Evolutionary conservation across 2,329 filamentous ascomycete species (phyloP).

Genomic region (Coccinonectria pachysandricola): DNA sequence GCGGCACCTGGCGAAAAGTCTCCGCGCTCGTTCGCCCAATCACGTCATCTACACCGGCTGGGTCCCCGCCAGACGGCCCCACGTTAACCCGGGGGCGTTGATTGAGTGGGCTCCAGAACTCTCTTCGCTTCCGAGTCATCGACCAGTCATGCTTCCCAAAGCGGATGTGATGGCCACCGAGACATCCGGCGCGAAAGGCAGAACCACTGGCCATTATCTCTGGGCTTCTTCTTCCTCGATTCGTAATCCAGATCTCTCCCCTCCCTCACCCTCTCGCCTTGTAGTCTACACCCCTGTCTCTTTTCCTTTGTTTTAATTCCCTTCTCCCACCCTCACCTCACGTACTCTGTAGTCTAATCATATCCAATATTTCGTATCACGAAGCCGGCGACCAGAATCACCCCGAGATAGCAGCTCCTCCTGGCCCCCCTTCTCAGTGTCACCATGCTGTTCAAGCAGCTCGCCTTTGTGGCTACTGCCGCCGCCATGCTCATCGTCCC

Average conservation of each 20-base stretch:
- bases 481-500: constrained; percentile 46
- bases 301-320: constrained; percentile 1
- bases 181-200: constrained; percentile 13
- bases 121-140: too few relatives aligned
- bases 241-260: too few relatives aligned
- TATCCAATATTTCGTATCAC: not conserved
- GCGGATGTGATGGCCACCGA: constrained; percentile 11
- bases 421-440: too few relatives aligned
- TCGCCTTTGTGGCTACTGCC: constrained; percentile 24
- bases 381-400: not conserved
- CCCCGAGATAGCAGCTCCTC: not conserved
- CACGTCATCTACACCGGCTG: too few relatives aligned
- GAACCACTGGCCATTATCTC: too few relatives aligned
- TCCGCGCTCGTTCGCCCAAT: too few relatives aligned
- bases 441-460: constrained; percentile 24
- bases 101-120: too few relatives aligned
- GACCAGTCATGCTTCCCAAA: constrained; percentile 6
- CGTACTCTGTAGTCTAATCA: not conserved
- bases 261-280: too few relatives aligned
- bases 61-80: too few relatives aligned
- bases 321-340: constrained; percentile 1
- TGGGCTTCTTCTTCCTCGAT: too few relatives aligned
- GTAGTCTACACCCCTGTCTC: constrained; percentile 1
- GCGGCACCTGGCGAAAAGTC: too few relatives aligned
- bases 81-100: too few relatives aligned